Percentiles rank a stretch among this genome's conserved stretches.
phyloP scores from a whole-genome alignment of 2,329 filamentous ascomycete species.

The Aspergillus ibericus region DNA sequence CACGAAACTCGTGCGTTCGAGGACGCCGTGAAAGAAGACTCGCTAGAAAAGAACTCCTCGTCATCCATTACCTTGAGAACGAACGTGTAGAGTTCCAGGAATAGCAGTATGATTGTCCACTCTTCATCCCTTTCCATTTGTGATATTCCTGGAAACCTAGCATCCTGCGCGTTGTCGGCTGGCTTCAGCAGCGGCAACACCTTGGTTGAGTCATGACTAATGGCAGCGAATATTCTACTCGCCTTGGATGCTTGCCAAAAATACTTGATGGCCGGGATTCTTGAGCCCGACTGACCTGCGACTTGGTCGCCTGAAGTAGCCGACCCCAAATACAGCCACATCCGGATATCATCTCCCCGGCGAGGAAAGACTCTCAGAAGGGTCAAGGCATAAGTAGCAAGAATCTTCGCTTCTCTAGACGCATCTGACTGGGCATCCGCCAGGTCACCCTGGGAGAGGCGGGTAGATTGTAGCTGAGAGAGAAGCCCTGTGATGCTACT shows the following conservation, averaged over 20 bases:
- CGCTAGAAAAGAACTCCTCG: conserved; percentile 80
- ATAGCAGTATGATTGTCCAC: conserved; percentile 86
- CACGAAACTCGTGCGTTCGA: conserved; percentile 56
- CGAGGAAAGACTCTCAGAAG: conserved; percentile 81
- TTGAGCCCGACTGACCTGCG: conserved; percentile 31
- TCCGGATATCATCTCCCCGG: conserved; percentile 82
- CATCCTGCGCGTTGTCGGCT: conserved; percentile 43
- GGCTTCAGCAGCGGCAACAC: conserved; percentile 59
- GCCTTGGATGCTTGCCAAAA: conserved; percentile 72
- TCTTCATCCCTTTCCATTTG: conserved; percentile 60
- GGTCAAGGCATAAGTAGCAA: conserved; percentile 84
- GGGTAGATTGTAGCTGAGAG: conserved; percentile 40
- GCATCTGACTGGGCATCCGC: conserved; percentile 35
- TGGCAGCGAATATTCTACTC: conserved; percentile 58
- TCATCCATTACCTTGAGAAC: conserved; percentile 91
- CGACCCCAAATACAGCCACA: conserved; percentile 85
- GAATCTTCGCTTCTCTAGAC: conserved; percentile 64
- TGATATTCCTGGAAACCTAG: conserved; percentile 20
- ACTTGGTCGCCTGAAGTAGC: conserved; percentile 45
- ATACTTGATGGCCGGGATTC: conserved; percentile 71
- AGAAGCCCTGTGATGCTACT: conserved; percentile 69
- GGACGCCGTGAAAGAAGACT: conserved; percentile 47
- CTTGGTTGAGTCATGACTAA: conserved; percentile 57
- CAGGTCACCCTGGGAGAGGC: conserved; percentile 22
- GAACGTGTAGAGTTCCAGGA: conserved; percentile 92